Evolutionary conservation across 202 grass and related monocot genomes (phyloP), one percentile per base, ranked within the genome.

Genomic region (Elaeis oleifera): DNA sequence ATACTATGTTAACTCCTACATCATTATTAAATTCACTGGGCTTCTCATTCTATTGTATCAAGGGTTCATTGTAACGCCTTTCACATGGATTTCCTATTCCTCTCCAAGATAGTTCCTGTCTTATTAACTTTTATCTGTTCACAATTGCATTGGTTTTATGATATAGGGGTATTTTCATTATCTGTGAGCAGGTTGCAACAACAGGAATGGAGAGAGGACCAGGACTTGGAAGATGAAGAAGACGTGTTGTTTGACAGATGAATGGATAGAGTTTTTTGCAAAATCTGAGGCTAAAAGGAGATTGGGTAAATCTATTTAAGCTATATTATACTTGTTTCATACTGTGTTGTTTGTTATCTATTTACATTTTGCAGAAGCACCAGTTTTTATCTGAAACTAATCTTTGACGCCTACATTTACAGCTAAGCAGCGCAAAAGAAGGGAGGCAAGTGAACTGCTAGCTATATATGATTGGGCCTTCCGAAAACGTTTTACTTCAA

Each of bases 241-340:
- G 85, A 74, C 11, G 62, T 90, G 22, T 95, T 69, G 83, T 95
- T 23, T 95, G 5, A 87, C 83, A 16, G 85, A 95, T 71, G 85
- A 90, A 80, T 90, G 83, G 85, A 64, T 55, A 5, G 85, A 95
- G 17, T 95, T 90, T 76, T 95, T 90, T 65, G 85, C 85, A 59
- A 90, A 86, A 79, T 89, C 90, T 6, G 90, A 86, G 53, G 85
- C 80, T 74, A 95, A 84, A 76, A 81, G 90, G 71, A 83, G 73
- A 71, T 76, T 79, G 49, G 85, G 90, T 86, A 78, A 61, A 54
- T 24, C 18, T 18, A 18, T 36, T 15, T 19, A 44, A 48, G 19
- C 1, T 62, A 15, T 18, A 29, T 55, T 19, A 11, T 51, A 5
- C 24, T 22, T 56, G 0, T 54, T 50, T 21, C 23, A 61, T 25